Conservation (phyloP, 2,329 filamentous ascomycete species). For the Diaporthe destruens region DNA sequence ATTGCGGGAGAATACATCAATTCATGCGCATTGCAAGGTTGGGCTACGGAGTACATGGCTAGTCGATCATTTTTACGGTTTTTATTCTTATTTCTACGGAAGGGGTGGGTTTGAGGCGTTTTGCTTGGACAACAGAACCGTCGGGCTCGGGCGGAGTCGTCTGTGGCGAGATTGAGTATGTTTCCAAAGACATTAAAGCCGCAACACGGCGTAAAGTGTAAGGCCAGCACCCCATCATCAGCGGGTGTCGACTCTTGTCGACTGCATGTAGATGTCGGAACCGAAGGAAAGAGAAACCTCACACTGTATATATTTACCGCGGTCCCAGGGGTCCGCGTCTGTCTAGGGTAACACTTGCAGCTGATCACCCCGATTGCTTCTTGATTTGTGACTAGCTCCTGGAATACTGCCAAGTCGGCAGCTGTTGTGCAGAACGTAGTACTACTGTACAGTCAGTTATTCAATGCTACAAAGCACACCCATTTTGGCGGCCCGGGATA, state of each 20-base stretch:
- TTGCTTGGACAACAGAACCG: constrained; percentile 32
- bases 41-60: constrained; percentile 35
- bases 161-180: constrained; percentile 32
- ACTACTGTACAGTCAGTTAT: not conserved
- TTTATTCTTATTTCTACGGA: not conserved
- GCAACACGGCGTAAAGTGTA: constrained; percentile 32
- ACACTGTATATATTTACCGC: constrained; percentile 35
- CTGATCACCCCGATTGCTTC: not conserved
- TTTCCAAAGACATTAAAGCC: constrained; percentile 32
- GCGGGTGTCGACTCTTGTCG: constrained; percentile 17
- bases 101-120: constrained; percentile 37
- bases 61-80: constrained; percentile 24
- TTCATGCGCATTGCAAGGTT: constrained; percentile 34
- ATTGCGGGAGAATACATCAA: constrained; percentile 2
- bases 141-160: constrained; percentile 17
- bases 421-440: not conserved
- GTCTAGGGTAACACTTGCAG: constrained; percentile 21
- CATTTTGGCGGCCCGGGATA: not conserved
- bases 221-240: constrained; percentile 26
- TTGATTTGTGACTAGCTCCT: not conserved
- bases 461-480: no score
- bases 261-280: constrained; percentile 40
- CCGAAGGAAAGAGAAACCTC: constrained; percentile 32
- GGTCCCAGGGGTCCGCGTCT: constrained; percentile 1
- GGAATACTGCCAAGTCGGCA: not conserved